phyloP scores from a whole-genome alignment of 495 filamentous ascomycete genomes.

The Chaetomium tenue region DNA sequence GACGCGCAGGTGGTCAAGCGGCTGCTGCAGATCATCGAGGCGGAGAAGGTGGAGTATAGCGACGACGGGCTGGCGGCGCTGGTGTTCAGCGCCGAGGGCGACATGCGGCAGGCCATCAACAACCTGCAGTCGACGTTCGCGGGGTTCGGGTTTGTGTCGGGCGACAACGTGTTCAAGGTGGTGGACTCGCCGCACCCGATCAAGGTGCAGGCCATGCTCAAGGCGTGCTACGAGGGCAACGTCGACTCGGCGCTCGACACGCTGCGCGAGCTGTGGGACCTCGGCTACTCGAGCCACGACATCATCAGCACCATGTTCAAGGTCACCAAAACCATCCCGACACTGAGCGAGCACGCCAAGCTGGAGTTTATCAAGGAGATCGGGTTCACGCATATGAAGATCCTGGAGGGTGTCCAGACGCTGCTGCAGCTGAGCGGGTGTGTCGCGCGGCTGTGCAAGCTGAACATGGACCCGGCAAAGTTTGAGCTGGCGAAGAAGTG shows the following conservation, averaged over 20 bases:
- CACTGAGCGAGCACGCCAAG: slow-evolving; percentile 87
- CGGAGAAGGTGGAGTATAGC: slow-evolving; percentile 79
- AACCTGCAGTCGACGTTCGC: slow-evolving; percentile 93
- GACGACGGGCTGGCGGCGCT: slow-evolving; percentile 94
- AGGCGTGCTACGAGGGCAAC: slow-evolving; percentile 89
- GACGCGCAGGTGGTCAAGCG: slow-evolving; percentile 89
- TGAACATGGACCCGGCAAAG: slow-evolving; percentile 92
- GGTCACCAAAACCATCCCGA: slow-evolving; percentile 91
- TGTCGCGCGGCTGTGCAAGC: slow-evolving; percentile 80
- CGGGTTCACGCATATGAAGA: slow-evolving; percentile 98
- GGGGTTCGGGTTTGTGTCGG: slow-evolving; percentile 95
- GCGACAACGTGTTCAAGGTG: slow-evolving; percentile 97
- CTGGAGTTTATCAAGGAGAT: slow-evolving; percentile 97
- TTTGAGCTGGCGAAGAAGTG: slow-evolving; percentile 58
- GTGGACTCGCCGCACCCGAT: slow-evolving; percentile 96
- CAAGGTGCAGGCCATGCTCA: slow-evolving; percentile 97
- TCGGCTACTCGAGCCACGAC: slow-evolving; percentile 94
- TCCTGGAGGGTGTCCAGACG: slow-evolving; percentile 93
- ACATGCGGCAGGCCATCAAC: slow-evolving; percentile 99
- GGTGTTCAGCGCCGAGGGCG: slow-evolving; percentile 94
- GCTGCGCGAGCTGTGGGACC: slow-evolving; percentile 86
- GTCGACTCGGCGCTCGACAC: slow-evolving; percentile 82
- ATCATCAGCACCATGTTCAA: slow-evolving; percentile 99
- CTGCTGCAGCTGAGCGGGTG: slow-evolving; percentile 90
- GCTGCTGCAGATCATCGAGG: slow-evolving; percentile 85